Base-by-base conservation (phyloP, 2,329 filamentous ascomycete genomes). In the Aspergillus brasiliensis region DNA sequence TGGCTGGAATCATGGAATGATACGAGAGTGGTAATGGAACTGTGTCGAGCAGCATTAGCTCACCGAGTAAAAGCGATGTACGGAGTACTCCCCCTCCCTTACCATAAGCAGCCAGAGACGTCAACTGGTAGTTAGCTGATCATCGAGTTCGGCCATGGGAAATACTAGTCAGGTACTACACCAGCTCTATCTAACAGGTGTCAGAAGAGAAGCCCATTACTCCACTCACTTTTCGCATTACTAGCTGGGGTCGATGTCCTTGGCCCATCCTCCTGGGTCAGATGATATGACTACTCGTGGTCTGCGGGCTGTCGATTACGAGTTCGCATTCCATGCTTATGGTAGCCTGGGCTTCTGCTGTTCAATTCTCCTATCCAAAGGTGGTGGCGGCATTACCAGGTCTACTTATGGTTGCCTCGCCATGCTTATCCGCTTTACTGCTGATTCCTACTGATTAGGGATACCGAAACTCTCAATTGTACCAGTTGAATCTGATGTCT, bases 271-370 rank as follows among this genome's bases (percentile, higher is more conserved):
- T 53, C 42, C 47, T 25, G 53, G 59, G 62, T 63, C 62, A 63
- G 59, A 62, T 62, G 59, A 63, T 62, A 48, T 56, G 17, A 23
- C 52, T 59, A 51, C 23, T 58, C 51, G 56, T 55, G 53, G 28
- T 25, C 11, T 55, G 21, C 6, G 17, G 42, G 53, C 11, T n/a
- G 42, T 34, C 40, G 4, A 56, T 25, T 49, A 49, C 46, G 46
- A 38, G 44, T 19, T 47, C 23, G 27, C 40, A 28, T 46, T 42
- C 25, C 19, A 28, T 52, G 55, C 44, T 49, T 17, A 23, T 37
- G 42, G 19, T 38, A 27, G 17, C 25, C 51, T 34, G 31, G 31
- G 31, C 10, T 34, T 34, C 11, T 34, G 19, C 17, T 44, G 15
- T 51, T 47, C 15, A 10, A 44, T 17, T 34, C 28, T 37, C 34